Base-by-base conservation (phyloP, 116 monocot species). In the Papilionanthe hybrid region DNA sequence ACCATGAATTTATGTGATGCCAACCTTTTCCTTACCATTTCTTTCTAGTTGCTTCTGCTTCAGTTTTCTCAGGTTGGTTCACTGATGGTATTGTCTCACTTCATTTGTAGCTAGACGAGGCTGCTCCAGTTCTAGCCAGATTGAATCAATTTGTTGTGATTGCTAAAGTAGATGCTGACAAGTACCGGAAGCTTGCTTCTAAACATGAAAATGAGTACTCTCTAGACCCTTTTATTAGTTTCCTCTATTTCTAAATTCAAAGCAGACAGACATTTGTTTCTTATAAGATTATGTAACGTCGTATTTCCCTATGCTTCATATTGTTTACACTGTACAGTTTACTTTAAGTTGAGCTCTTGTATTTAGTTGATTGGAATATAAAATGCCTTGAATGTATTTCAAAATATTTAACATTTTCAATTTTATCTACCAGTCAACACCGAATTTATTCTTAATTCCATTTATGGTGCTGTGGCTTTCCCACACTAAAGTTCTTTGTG, bases 161-260 rank as follows among this genome's bases (percentile, higher is more conserved):
- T 81, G 96, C 92, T 20, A 97, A 97, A 84, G 57, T 97, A 68
- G 82, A 97, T 85, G 96, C 92, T 72, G 96, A 97, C 79, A 97
- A 97, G 83, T 92, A 91, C 76, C 79, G 79, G 5, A 97, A 92
- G 41, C 81, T 97, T 84, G 88, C 85, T 83, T 79, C 89, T 15
- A 97, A 91, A 91, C 91, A 94, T 91, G 92, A 91, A 84, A 86
- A 94, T 12, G 94, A 94, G 97, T 97, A 89, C 56, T 94, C 84
- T n/a, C 53, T 50, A 50, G 53, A 50, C 53, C 15, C 53, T 50
- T 13, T 69, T 69, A 27, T 28, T 30, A 43, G 32, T 72, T 72
- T 13, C 42, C 12, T 72, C 72, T 18, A 32, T 43, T 41, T 72
- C 42, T 41, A 6, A 72, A 72, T 41, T 72, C 72, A 37, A 5